Conservation (phyloP, 768 basidiomycete genomes). For the Mycena metata region DNA sequence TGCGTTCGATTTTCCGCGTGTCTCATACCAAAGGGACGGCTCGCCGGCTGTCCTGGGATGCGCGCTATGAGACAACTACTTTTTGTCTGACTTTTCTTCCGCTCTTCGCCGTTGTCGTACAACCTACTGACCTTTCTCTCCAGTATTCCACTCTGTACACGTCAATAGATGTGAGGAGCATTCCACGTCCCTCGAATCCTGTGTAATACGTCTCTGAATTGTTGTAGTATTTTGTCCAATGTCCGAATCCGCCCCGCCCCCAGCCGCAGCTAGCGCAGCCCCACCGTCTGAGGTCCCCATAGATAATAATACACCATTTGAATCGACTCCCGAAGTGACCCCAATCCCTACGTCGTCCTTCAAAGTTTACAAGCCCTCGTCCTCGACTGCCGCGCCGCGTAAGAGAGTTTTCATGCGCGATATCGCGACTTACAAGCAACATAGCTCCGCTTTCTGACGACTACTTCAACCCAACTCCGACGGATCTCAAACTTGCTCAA, state of each 20-base stretch:
- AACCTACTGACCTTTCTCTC: slow-evolving; percentile 36
- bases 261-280: slow-evolving; percentile 30
- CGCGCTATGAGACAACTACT: slow-evolving; percentile 78
- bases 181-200: slow-evolving; percentile 21
- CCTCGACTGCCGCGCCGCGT: slow-evolving; percentile 49
- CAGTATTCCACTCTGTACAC: slow-evolving; percentile 31
- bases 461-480: slow-evolving; percentile 78
- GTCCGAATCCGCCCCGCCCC: slow-evolving; percentile 29
- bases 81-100: slow-evolving; percentile 60
- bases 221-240: slow-evolving; percentile 30
- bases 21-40: slow-evolving; percentile 79
- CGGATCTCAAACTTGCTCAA: slow-evolving; percentile 80
- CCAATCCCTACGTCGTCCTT: slow-evolving; percentile 44
- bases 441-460: slow-evolving; percentile 74
- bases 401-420: slow-evolving; percentile 41
- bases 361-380: slow-evolving; percentile 63
- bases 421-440: slow-evolving; percentile 12
- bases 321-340: slow-evolving; percentile 20
- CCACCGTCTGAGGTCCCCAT: slow-evolving; percentile 23
- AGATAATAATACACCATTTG: slow-evolving; percentile 3
- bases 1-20: slow-evolving; percentile 83
- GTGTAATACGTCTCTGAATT: slow-evolving; percentile 32
- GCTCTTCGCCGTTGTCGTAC: slow-evolving; percentile 2
- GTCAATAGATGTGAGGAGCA: slow-evolving; percentile 48
- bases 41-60: slow-evolving; percentile 81